A percentile compares a stretch with the other conserved stretches of the same genome.
Conservation (phyloP, 208 protist species). For the Acanthamoeba quina region DNA sequence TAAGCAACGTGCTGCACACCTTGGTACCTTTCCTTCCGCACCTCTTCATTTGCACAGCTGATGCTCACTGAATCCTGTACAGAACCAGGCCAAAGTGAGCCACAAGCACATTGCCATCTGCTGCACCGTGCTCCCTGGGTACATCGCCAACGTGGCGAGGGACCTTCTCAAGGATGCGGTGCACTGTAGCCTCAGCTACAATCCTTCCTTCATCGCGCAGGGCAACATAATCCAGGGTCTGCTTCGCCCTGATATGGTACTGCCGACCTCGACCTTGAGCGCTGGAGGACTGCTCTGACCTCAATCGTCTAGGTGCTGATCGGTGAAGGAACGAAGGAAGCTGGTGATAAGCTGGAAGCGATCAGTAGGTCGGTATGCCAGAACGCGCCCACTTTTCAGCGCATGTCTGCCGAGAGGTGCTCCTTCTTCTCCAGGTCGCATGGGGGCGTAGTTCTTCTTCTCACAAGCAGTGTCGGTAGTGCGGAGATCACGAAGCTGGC, state of each 20-base stretch:
- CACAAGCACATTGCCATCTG: slow-evolving; percentile 87
- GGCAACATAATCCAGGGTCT: slow-evolving; percentile 82
- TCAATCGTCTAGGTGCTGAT: slow-evolving; percentile 81
- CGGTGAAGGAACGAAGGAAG: slow-evolving; percentile 81
- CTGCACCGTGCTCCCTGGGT: slow-evolving; percentile 87
- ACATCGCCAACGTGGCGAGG: slow-evolving; percentile 74
- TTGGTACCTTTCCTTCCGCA: background rate
- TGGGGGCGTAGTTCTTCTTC: background rate
- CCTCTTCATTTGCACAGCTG: background rate
- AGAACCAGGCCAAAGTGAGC: slow-evolving; percentile 72
- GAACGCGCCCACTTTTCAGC: slow-evolving; percentile 71
- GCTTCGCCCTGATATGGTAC: slow-evolving; percentile 83
- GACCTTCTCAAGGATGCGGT: slow-evolving; percentile 77
- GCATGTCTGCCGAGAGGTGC: slow-evolving; percentile 76
- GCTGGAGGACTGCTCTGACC: background rate
- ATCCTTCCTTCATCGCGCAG: slow-evolving; percentile 89
- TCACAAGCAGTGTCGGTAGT: background rate
- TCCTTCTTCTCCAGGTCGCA: background rate
- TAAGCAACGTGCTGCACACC: slow-evolving; percentile 67
- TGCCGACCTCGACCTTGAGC: background rate
- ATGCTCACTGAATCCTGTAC: background rate
- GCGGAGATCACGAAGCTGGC: slow-evolving; percentile 86
- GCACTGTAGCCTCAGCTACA: slow-evolving; percentile 82
- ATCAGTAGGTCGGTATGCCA: slow-evolving; percentile 78
- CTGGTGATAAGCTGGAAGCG: slow-evolving; percentile 78